Base-by-base conservation (phyloP, 106 monocot species). In the Alisma plantagoaquatica region DNA sequence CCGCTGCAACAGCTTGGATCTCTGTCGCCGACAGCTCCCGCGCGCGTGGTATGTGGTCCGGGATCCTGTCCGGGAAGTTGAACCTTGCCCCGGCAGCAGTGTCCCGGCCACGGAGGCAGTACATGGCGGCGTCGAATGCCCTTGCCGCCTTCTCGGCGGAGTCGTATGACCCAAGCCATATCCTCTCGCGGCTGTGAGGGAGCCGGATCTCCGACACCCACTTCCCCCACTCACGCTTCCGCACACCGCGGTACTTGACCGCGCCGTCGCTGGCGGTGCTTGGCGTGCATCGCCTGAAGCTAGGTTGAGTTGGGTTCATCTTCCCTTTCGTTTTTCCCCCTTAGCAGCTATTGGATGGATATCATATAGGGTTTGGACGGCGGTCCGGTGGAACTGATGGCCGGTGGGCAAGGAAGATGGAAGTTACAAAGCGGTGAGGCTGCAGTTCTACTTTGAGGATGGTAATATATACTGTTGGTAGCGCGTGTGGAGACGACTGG, bases 221-320 rank as follows among this genome's bases (percentile, higher is more conserved):
- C n/a, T n/a, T n/a, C n/a, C n/a, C 82, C 82, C 82, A 83, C 63
- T 77, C 73, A 55, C 82, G 48, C 62, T 51, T 53, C 61, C 82
- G 32, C 17, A 82, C 77, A 0, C 77, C 82, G 62, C 54, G 70
- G 53, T 63, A 83, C 66, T 51, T 57, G 55, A 17, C 32, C n/a
- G 19, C 19, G 29, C 25, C 52, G 14, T 29, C 27, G 6, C 21
- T 43, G 43, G 5, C 2, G 43, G 43, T n/a, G n/a, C n/a, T n/a
- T n/a, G n/a, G n/a, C n/a, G n/a, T n/a, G n/a, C n/a, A n/a, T n/a
- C n/a, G n/a, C n/a, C n/a, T n/a, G n/a, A n/a, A n/a, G n/a, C n/a
- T n/a, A n/a, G n/a, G n/a, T n/a, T n/a, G n/a, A n/a, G n/a, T n/a
- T n/a, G n/a, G n/a, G n/a, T n/a, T n/a, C n/a, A n/a, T n/a, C n/a